Base-by-base conservation (phyloP, 768 basidiomycete species). In the Leccinum sublutescens region DNA sequence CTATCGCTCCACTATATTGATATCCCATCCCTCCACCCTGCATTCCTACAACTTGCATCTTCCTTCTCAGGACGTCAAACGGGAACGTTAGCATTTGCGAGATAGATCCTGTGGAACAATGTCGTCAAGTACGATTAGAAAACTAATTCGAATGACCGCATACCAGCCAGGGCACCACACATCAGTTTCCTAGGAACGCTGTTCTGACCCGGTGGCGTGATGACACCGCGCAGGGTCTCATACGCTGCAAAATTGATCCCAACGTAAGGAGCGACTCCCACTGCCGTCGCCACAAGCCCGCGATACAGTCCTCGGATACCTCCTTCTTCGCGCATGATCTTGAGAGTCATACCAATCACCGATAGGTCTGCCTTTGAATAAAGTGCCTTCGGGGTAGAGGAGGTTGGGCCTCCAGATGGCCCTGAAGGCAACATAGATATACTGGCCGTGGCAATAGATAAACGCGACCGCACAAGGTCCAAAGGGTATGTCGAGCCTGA, bases 51-150 rank as follows among this genome's bases (percentile, higher is more conserved):
- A 96, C 91, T 73, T 98, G 96, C 89, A 98, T 94, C 80, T 98
- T 96, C 61, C 96, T 82, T 50, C 96, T 82, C 59, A 98, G 74
- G 5, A 98, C 92, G 71, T 99, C 96, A 67, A 97, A 92, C 9
- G 96, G 96, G 72, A 96, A 98, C 5, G 95, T 98, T 66, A 98
- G 74, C 52, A 94, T 93, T 73, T 98, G 93, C 12, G 94, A 95
- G 63, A 96, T 88, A 25, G 88, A 86, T n/a, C 93, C 93, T 84
- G 75, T 29, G 25, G 56, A 23, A 25, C 25, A 55, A 55, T 53
- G 25, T 47, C 60, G 5, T 52, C 64, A n/a, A 62, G 55, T 25
- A 55, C 38, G 10, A 45, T 21, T 51, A 21, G n/a, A 31, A 54
- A 63, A 25, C 33, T 21, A 40, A 29, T 54, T 54, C 50, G 11